Evolutionary conservation across 768 basidiomycete genomes (phyloP).

Genomic region (Harrya chromipes): DNA sequence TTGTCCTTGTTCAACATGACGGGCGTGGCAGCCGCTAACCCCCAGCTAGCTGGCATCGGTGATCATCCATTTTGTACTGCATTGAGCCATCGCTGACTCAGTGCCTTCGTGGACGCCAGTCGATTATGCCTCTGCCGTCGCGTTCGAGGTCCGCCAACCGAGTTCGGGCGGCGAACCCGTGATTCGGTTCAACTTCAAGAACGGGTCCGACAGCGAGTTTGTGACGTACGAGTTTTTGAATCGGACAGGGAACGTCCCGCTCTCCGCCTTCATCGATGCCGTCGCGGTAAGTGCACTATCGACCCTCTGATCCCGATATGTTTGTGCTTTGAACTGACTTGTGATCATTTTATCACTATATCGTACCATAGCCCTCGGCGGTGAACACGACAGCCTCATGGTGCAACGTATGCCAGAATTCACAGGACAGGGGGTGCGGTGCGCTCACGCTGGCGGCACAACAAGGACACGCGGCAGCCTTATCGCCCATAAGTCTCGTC

Average conservation of each 20-base stretch:
- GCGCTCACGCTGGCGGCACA: conserved; percentile 36
- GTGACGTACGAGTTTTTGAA: conserved; percentile 46
- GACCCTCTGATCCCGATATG: no score
- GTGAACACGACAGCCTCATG: conserved; percentile 46
- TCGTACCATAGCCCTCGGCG: conserved; percentile 37
- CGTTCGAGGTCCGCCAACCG: conserved; percentile 57
- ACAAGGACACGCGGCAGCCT: conserved; percentile 31
- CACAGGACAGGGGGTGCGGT: conserved; percentile 54
- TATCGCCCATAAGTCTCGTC: conserved; percentile 43
- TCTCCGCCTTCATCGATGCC: conserved; percentile 48
- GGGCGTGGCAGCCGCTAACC: conserved; percentile 46
- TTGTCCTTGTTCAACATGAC: conserved; percentile 78
- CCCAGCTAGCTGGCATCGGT: conserved; percentile 61
- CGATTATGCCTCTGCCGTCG: conserved; percentile 56
- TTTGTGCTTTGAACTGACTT: background rate
- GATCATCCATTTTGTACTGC: background rate
- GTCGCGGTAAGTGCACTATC: conserved; percentile 31
- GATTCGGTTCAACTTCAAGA: conserved; percentile 67
- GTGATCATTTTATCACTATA: background rate
- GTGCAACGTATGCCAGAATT: conserved; percentile 40
- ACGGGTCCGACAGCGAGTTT: conserved; percentile 54
- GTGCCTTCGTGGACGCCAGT: conserved; percentile 35
- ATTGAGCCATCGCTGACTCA: background rate
- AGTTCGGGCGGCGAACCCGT: conserved; percentile 44
- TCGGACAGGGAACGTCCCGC: conserved; percentile 47